Evolutionary conservation across 176 grass and related monocot genomes (phyloP), one percentile per base, ranked within the genome.

Genomic region (Saccharum officinarum): DNA sequence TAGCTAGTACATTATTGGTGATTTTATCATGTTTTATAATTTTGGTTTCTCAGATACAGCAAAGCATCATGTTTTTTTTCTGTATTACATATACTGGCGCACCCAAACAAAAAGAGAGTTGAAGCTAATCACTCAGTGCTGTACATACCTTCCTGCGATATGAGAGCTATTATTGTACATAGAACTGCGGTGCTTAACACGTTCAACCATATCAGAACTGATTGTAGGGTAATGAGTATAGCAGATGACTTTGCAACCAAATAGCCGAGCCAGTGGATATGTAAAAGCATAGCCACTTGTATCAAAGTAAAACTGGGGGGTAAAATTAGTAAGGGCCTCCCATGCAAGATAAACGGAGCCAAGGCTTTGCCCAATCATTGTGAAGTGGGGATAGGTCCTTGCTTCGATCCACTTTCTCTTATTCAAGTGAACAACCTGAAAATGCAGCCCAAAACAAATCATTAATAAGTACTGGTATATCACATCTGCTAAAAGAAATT

Each of bases 181-280:
- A 69, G 84, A 94, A 73, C 61, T 92, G 65, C 34, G 81, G 68
- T 88, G 81, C 22, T 75, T 92, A 89, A 98, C 93, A 82, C 93
- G 93, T 57, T 89, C 86, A 83, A 95, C 80, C 97, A 98, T 98
- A 74, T 98, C 97, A 64, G 91, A 92, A 83, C 97, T 98, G 82
- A 98, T 95, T 77, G 97, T 95, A 17, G 97, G 97, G 79, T 98
- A 98, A 83, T 95, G 97, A 62, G 97, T 95, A 62, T 95, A 98
- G 78, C 84, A 92, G 45, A 98, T 90, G 71, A 95, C 93, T 92
- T 91, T 92, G 47, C 93, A 95, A 57, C 93, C 93, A 87, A 98
- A 94, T 54, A 95, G 80, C 63, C 93, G 49, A 47, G 91, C 97
- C 68, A 98, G 62, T 30, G 97, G 97, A 78, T 98, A 98, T 50